Conservation (phyloP, 352 stramenopile genomes). For the Phytophthora colocasiae region DNA sequence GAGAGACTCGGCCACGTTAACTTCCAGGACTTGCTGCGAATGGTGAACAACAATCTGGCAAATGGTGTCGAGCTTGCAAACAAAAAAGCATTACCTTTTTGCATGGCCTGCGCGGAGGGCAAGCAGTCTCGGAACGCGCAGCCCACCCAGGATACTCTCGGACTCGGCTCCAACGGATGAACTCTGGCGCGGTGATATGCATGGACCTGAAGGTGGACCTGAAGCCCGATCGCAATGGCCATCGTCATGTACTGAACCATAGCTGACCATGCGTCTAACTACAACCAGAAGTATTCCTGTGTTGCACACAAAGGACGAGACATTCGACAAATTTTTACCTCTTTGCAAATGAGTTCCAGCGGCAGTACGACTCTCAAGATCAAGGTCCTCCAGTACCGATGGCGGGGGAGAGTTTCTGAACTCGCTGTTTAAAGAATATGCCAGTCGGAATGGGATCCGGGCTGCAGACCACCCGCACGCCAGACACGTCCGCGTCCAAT, state of each 20-base stretch:
- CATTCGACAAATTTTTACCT: conserved; percentile 5
- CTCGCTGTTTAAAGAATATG: background rate
- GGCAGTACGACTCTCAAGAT: background rate
- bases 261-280: conserved; percentile 18
- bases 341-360: conserved; percentile 13
- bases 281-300: conserved; percentile 20
- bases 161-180: conserved; percentile 16
- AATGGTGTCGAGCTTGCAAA: background rate
- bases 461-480: background rate
- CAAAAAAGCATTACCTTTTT: conserved; percentile 1
- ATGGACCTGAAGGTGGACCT: conserved; percentile 21
- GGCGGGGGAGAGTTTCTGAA: conserved; percentile 11
- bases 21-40: background rate
- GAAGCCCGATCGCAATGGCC: background rate
- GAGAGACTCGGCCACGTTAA: background rate
- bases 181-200: conserved; percentile 9
- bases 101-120: conserved; percentile 13
- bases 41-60: background rate
- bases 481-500: conserved; percentile 14
- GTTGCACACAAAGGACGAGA: conserved; percentile 13
- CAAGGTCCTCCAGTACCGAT: conserved; percentile 6
- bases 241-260: conserved; percentile 18
- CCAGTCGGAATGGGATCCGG: conserved; percentile 3
- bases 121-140: conserved; percentile 7
- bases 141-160: conserved; percentile 5